These are phyloP conservation scores for Erythrophleum ivorense DNA, from an alignment of 331 rosid genomes.

Conservation along the genomic window DNA sequence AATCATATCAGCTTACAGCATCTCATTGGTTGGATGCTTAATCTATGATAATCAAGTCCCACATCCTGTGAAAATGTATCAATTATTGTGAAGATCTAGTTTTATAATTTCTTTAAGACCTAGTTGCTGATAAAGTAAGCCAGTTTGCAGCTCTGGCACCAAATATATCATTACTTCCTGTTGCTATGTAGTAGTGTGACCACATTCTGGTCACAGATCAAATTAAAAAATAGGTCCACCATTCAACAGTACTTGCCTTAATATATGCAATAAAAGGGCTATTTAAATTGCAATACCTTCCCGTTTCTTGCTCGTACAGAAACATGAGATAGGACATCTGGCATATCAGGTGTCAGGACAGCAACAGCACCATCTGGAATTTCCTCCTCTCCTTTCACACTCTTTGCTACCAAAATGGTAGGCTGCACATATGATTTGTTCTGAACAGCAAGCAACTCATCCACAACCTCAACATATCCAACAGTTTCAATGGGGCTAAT, in stretches of 20 bases:
- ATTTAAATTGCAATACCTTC: constrained; percentile 59
- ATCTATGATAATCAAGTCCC: constrained; percentile 14
- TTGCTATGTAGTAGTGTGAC: background rate
- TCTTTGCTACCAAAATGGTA: constrained; percentile 87
- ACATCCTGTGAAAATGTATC: constrained; percentile 25
- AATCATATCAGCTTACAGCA: background rate
- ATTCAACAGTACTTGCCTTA: constrained; percentile 22
- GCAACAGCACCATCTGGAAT: constrained; percentile 99
- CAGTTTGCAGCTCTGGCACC: constrained; percentile 25
- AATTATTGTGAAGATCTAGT: background rate
- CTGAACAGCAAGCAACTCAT: constrained; percentile 92
- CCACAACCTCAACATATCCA: constrained; percentile 91
- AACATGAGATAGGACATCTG: constrained; percentile 97
- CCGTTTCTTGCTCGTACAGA: constrained; percentile 99
- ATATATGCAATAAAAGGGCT: constrained; percentile 30
- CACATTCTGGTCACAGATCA: constrained; percentile 23
- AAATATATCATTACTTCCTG: background rate
- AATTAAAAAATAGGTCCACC: constrained; percentile 20
- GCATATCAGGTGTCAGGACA: constrained; percentile 98
- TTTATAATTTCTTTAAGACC: constrained; percentile 19
- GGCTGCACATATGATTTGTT: constrained; percentile 81
- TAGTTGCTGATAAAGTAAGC: constrained; percentile 9
- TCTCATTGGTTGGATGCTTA: constrained; percentile 12
- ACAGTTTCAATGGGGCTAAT: constrained; percentile 91
- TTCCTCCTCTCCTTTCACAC: constrained; percentile 97